Conservation (phyloP, 2,329 filamentous ascomycete genomes). For the Keithomyces neogunnii region DNA sequence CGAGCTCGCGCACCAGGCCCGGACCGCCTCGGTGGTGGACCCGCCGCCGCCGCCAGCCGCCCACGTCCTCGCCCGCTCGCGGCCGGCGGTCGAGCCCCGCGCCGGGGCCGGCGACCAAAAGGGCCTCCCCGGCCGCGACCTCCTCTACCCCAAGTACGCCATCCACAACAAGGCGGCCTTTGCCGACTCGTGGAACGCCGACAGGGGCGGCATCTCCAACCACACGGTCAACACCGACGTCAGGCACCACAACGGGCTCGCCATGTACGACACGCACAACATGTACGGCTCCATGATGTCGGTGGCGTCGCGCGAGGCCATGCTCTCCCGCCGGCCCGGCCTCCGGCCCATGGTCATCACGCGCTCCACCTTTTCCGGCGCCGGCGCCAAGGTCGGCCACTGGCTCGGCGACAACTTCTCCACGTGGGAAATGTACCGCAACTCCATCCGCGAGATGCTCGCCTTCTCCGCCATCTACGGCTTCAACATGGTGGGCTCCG, state of each 20-base stretch:
- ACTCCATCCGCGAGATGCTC: constrained; percentile 69
- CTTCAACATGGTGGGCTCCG: constrained; percentile 60
- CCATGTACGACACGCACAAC: constrained; percentile 80
- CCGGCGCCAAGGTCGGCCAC: constrained; percentile 68
- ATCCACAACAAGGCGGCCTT: constrained; percentile 63
- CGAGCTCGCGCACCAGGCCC: constrained; percentile 3
- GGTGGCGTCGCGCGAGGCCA: constrained; percentile 66
- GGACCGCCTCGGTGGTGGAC: not conserved
- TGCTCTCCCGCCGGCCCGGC: constrained; percentile 52
- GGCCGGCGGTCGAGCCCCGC: constrained; percentile 35
- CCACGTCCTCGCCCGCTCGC: constrained; percentile 6
- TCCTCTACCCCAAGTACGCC: constrained; percentile 68
- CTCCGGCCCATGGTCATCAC: constrained; percentile 80
- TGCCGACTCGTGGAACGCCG: constrained; percentile 26
- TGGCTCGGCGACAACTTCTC: constrained; percentile 74
- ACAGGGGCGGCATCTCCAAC: constrained; percentile 49
- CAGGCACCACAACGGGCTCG: constrained; percentile 61
- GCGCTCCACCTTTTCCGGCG: constrained; percentile 71
- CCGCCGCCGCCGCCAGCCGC: not conserved
- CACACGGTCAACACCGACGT: constrained; percentile 71
- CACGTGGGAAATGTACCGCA: constrained; percentile 65
- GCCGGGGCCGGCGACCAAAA: constrained; percentile 39
- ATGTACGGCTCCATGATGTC: constrained; percentile 68
- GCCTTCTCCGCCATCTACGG: constrained; percentile 63
- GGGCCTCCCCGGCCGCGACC: constrained; percentile 41